A percentile compares a stretch with the other conserved stretches of the same genome.
Evolutionary conservation across 2,329 filamentous ascomycete species (phyloP).

Genomic region (Exophiala xenobiotica): DNA sequence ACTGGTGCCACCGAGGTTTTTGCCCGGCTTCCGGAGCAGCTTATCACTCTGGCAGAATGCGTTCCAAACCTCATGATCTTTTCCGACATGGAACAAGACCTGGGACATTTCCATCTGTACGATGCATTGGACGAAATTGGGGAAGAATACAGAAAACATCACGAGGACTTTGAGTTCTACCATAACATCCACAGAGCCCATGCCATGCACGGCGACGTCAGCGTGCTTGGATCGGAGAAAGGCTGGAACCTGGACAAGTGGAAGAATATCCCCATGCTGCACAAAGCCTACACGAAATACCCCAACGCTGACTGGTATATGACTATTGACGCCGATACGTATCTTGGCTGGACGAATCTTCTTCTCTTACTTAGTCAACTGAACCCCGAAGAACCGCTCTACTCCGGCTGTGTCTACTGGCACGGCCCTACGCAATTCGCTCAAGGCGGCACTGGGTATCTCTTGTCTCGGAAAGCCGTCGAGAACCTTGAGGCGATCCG

Average conservation of each 20-base stretch:
- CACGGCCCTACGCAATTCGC: conserved; percentile 21
- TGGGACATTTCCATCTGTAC: conserved; percentile 35
- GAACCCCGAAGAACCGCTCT: conserved; percentile 22
- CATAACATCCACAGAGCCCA: conserved; percentile 17
- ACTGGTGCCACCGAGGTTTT: conserved; percentile 58
- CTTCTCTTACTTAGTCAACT: conserved; percentile 19
- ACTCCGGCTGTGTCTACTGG: conserved; percentile 24
- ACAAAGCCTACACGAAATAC: conserved; percentile 53
- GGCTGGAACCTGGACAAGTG: conserved; percentile 61
- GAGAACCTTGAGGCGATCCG: conserved; percentile 22
- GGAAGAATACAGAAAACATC: conserved; percentile 43
- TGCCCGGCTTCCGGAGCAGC: conserved; percentile 54
- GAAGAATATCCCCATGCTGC: conserved; percentile 61
- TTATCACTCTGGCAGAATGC: conserved; percentile 55
- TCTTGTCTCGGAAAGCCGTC: conserved; percentile 20
- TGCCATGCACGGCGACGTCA: conserved; percentile 21
- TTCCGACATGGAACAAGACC: conserved; percentile 36
- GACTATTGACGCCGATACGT: conserved; percentile 38
- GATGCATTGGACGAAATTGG: conserved; percentile 38
- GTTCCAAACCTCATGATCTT: conserved; percentile 51
- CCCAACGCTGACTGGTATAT: conserved; percentile 60
- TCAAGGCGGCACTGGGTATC: conserved; percentile 25
- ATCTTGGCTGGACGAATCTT: conserved; percentile 25
- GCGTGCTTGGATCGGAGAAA: conserved; percentile 26
- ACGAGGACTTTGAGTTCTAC: conserved; percentile 53